Conservation (phyloP, 129 eudicot species). For the Apium graveolens region DNA sequence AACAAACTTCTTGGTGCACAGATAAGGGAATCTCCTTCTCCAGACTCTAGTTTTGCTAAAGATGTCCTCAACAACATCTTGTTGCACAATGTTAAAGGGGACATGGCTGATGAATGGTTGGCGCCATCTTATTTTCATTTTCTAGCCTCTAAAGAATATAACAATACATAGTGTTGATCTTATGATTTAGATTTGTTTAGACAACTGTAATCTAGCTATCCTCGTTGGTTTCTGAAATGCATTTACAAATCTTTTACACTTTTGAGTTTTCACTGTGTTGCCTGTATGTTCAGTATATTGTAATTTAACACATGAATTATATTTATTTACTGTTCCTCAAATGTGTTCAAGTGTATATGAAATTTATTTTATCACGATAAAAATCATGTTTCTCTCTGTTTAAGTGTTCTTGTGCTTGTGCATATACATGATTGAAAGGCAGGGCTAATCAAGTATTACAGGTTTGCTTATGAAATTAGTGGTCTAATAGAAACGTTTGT, state of each 20-base stretch:
- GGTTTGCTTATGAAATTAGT: too few relatives aligned
- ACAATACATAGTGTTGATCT: constrained; percentile 5
- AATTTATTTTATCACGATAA: too few relatives aligned
- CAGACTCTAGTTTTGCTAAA: constrained; percentile 1
- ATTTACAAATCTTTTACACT: not conserved
- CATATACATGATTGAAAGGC: too few relatives aligned
- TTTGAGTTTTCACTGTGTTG: not conserved
- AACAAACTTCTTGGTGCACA: constrained; percentile 1
- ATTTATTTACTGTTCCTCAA: not conserved
- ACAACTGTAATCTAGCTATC: not conserved
- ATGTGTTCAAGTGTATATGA: not conserved
- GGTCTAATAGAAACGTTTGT: too few relatives aligned
- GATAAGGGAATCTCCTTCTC: not conserved
- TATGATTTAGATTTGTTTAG: constrained; percentile 10
- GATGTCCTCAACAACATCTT: not conserved
- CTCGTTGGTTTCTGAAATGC: not conserved
- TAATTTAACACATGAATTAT: not conserved
- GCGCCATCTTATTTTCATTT: not conserved
- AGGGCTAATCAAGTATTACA: too few relatives aligned
- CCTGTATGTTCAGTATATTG: too few relatives aligned
- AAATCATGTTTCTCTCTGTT: too few relatives aligned
- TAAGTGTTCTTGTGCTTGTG: too few relatives aligned
- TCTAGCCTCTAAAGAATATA: constrained; percentile 9
- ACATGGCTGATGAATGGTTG: constrained; percentile 1
- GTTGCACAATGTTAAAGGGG: constrained; percentile 7